Conservation (phyloP, 2,329 filamentous ascomycete genomes). For the Westerdykella ornata region DNA sequence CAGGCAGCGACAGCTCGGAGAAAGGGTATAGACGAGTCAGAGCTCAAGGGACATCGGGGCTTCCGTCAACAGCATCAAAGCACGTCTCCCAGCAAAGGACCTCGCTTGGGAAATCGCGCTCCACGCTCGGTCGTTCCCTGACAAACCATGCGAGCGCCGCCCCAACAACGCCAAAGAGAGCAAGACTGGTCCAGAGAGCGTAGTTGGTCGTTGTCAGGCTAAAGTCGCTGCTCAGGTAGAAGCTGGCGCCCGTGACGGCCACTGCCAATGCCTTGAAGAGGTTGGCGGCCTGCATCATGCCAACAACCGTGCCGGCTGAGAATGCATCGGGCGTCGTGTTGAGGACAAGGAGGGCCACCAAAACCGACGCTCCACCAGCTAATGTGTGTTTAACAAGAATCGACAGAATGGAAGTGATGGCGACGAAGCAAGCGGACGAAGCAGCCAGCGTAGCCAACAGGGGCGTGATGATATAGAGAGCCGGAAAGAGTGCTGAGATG, state of each 20-base stretch:
- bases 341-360: constrained; percentile 43
- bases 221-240: constrained; percentile 41
- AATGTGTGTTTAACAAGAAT: constrained; percentile 42
- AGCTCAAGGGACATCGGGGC: not conserved
- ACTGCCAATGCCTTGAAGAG: constrained; percentile 45
- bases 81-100: constrained; percentile 43
- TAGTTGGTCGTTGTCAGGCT: constrained; percentile 41
- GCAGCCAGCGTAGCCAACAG: constrained; percentile 35
- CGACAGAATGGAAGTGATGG: constrained; percentile 35
- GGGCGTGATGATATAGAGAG: constrained; percentile 38
- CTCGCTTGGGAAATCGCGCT: constrained; percentile 40
- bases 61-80: constrained; percentile 38
- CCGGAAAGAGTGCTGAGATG: constrained; percentile 37
- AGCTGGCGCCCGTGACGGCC: constrained; percentile 41
- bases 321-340: constrained; percentile 45
- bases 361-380: constrained; percentile 38
- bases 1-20: not conserved
- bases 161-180: constrained; percentile 38
- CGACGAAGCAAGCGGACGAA: constrained; percentile 28
- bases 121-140: constrained; percentile 41
- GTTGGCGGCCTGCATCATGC: constrained; percentile 43
- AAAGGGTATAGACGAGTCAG: not conserved
- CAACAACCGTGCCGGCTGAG: constrained; percentile 43
- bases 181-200: constrained; percentile 41
- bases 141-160: constrained; percentile 42